Evolutionary conservation across 805 yeast genomes (phyloP).

Genomic region (Candida michaelii): DNA sequence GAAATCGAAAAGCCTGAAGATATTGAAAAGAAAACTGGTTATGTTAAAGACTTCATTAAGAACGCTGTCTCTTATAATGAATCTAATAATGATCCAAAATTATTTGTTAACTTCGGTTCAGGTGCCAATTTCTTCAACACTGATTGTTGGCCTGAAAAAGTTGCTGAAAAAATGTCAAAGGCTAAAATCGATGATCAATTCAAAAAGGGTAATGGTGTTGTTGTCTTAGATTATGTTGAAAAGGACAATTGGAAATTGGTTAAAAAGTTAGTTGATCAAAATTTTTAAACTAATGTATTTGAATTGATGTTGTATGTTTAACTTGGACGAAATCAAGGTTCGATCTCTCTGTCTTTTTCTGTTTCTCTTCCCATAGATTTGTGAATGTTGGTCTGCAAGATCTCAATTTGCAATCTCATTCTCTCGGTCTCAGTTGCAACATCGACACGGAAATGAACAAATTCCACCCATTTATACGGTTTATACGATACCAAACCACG

Average conservation of each 20-base stretch:
- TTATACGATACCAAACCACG: slow-evolving; percentile 3
- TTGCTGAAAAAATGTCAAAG: slow-evolving; percentile 51
- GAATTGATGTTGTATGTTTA: no score
- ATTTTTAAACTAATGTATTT: slow-evolving; percentile 27
- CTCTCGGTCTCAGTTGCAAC: neutral
- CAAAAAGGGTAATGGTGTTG: slow-evolving; percentile 59
- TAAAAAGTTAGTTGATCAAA: slow-evolving; percentile 50
- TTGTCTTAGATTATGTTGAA: slow-evolving; percentile 69
- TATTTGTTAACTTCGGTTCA: slow-evolving; percentile 70
- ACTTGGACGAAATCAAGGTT: no score
- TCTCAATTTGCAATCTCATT: neutral
- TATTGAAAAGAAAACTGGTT: slow-evolving; percentile 54
- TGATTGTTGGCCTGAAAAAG: slow-evolving; percentile 71
- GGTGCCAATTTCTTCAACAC: slow-evolving; percentile 72
- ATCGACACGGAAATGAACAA: slow-evolving; percentile 2
- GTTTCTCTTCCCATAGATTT: no score
- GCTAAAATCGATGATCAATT: slow-evolving; percentile 48
- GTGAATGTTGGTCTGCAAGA: no score
- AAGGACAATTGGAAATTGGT: slow-evolving; percentile 58
- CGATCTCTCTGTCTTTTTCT: no score
- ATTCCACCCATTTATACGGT: slow-evolving; percentile 1
- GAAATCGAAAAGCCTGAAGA: slow-evolving; percentile 55
- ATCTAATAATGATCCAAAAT: slow-evolving; percentile 46
- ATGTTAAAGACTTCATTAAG: slow-evolving; percentile 54
- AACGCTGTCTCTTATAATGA: slow-evolving; percentile 52